Evolutionary conservation across 2,329 filamentous ascomycete species (phyloP), one percentile per base, ranked within the genome.

Genomic region (Septoria linicola): DNA sequence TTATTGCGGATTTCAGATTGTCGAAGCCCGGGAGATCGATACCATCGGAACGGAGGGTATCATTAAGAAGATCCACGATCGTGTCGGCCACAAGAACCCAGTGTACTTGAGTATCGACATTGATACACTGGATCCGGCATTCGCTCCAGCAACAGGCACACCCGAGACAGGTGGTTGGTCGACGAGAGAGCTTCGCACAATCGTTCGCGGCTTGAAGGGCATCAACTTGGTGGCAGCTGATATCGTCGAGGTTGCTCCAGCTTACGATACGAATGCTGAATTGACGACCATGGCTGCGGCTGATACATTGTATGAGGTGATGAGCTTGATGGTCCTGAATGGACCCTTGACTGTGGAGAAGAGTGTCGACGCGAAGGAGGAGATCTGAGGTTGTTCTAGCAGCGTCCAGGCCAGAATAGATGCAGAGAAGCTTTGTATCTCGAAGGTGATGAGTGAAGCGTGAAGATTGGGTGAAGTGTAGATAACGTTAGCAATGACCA

Each of bases 201-300:
- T 89, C 53, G 73, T 89, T 27, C 74, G 85, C 3, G 86, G 85
- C 0, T 68, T 89, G 1, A 83, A 88, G 64, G 77, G 80, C 10
- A 73, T 89, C 36, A 88, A 89, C 60, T 67, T 53, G 1, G 88
- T 96, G 2, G 91, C 89, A 1, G 91, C 89, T 0, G 91, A 96
- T 71, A 81, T 96, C 37, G 91, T 96, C 4, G 91, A 96, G 76
- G 88, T 95, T 88, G 83, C 85, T 39, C 90, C 90, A 0, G 87
- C 87, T 8, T 96, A 95, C 66, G 89, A 96, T 74, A 85, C 85
- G 8, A 74, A 75, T 4, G 88, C 84, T 1, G 90, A 95, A 73
- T 84, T 84, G 64, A 96, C 89, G 27, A 87, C 88, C 10, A 85
- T 89, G 13, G 89, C 88, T 13, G 90, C 83, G 1, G 89, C 89